Evolutionary conservation across 1,139 yeast species (phyloP).

Genomic region (Candida neerlandica): DNA sequence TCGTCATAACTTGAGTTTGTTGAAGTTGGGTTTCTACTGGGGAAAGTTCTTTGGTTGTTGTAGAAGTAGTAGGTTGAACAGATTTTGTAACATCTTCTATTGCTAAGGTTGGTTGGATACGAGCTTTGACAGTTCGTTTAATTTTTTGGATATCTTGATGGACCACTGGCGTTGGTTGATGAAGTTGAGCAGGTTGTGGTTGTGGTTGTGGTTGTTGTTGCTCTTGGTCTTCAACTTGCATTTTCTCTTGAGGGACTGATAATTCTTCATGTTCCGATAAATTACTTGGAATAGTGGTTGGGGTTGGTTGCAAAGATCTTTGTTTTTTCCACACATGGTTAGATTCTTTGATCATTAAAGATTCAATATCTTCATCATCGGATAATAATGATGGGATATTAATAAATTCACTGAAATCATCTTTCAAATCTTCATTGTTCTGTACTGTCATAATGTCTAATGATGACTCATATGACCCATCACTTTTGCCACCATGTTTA

Average conservation of each 20-base stretch:
- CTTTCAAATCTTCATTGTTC: constrained; percentile 15
- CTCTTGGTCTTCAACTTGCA: no score
- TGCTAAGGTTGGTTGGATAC: constrained; percentile 7
- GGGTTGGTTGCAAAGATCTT: constrained; percentile 15
- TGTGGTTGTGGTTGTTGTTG: constrained; percentile 7
- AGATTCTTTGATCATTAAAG: constrained; percentile 13
- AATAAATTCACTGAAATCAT: constrained; percentile 15
- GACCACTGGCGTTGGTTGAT: constrained; percentile 4
- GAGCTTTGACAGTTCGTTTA: not conserved
- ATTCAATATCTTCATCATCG: constrained; percentile 15
- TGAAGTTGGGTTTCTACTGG: constrained; percentile 22
- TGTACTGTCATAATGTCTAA: constrained; percentile 19
- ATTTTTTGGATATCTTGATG: constrained; percentile 5
- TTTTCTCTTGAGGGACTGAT: not conserved
- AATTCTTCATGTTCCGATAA: not conserved
- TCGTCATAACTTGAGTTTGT: constrained; percentile 42
- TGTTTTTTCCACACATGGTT: constrained; percentile 12
- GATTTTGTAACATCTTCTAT: constrained; percentile 11
- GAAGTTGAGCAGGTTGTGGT: constrained; percentile 2
- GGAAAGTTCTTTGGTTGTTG: constrained; percentile 8
- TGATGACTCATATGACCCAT: constrained; percentile 11
- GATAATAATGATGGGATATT: constrained; percentile 16
- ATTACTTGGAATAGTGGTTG: constrained; percentile 14
- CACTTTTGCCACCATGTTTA: constrained; percentile 7
- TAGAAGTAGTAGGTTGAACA: constrained; percentile 4